Conservation (phyloP, 2,329 filamentous ascomycete species). For the Colletotrichum euphorbiae region DNA sequence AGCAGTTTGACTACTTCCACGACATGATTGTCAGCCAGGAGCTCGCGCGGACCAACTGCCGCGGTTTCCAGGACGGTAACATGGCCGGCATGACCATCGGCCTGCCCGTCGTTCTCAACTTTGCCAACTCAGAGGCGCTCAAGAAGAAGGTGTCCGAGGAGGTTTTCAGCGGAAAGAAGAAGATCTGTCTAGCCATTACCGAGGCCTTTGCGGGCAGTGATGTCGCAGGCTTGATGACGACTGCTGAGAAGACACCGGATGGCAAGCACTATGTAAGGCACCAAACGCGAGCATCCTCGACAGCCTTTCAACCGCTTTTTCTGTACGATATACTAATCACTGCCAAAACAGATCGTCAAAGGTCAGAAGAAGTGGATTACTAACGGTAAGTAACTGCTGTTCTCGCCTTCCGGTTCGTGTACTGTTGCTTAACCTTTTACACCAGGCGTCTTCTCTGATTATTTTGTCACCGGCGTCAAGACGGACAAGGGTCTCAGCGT, state of each 20-base stretch:
- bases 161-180: conserved; percentile 83
- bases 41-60: conserved; percentile 74
- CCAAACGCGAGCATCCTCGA: too few relatives aligned
- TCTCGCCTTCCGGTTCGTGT: conserved; percentile 56
- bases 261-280: conserved; percentile 74
- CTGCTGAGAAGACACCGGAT: conserved; percentile 79
- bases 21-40: conserved; percentile 83
- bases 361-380: conserved; percentile 88
- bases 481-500: conserved; percentile 85
- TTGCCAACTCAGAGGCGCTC: conserved; percentile 74
- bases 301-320: too few relatives aligned
- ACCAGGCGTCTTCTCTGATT: conserved; percentile 84
- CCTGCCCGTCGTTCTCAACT: conserved; percentile 83
- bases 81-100: conserved; percentile 89
- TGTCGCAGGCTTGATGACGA: conserved; percentile 83
- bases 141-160: conserved; percentile 77
- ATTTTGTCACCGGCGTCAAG: conserved; percentile 84
- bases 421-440: conserved; percentile 54
- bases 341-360: conserved; percentile 63
- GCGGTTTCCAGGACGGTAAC: conserved; percentile 89
- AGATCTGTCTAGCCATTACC: conserved; percentile 88
- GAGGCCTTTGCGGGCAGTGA: conserved; percentile 90
- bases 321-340: not conserved
- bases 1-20: conserved; percentile 90
- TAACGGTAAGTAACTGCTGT: conserved; percentile 62